Evolutionary conservation across 2,329 filamentous ascomycete species (phyloP).

Genomic region (Beauveria brongniartii): DNA sequence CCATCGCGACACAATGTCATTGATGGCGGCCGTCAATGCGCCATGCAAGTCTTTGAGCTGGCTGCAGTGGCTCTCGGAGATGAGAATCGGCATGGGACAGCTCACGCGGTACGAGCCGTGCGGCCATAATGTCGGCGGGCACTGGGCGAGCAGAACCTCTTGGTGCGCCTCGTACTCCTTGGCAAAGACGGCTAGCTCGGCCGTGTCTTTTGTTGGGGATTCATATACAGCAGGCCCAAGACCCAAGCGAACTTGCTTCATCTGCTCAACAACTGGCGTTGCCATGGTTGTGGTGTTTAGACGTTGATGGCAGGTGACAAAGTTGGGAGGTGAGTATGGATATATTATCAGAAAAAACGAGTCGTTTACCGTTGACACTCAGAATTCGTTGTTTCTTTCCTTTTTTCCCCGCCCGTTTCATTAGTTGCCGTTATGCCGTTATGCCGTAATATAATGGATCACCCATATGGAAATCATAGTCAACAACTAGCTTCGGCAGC

Average conservation of each 20-base stretch:
- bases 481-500: too few relatives aligned
- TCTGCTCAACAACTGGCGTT: background rate
- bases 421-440: too few relatives aligned
- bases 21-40: constrained; percentile 24
- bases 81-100: constrained; percentile 27
- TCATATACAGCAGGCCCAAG: background rate
- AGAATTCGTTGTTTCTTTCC: too few relatives aligned
- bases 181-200: constrained; percentile 1
- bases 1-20: constrained; percentile 31
- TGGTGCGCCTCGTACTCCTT: constrained; percentile 16
- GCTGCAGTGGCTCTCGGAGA: constrained; percentile 22
- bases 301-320: too few relatives aligned
- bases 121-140: constrained; percentile 22
- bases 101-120: constrained; percentile 19
- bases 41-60: constrained; percentile 23
- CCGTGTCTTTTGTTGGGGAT: background rate
- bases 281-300: background rate
- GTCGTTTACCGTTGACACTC: too few relatives aligned
- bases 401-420: too few relatives aligned
- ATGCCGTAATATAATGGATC: too few relatives aligned
- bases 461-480: too few relatives aligned
- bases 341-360: too few relatives aligned
- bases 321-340: too few relatives aligned
- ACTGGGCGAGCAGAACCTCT: constrained; percentile 16
- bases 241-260: background rate